Conservation (phyloP, 2,329 filamentous ascomycete species). For the Monosporascus sp. region DNA sequence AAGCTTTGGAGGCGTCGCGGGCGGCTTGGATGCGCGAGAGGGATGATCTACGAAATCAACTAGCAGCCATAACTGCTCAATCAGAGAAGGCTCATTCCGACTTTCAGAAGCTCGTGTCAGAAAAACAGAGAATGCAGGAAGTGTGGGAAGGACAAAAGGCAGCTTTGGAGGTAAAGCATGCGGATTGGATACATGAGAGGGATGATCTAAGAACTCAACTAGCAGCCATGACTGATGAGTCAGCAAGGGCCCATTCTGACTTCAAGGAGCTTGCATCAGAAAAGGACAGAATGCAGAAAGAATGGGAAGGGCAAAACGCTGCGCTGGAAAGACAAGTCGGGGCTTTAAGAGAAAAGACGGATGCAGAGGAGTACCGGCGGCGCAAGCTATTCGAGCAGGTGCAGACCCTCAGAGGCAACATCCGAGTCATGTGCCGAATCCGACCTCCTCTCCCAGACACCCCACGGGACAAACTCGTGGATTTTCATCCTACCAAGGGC, state of each 20-base stretch:
- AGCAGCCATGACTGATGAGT: background rate
- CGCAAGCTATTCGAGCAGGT: slow-evolving; percentile 93
- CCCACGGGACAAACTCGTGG: slow-evolving; percentile 59
- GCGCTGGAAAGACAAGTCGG: background rate
- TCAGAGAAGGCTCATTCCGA: background rate
- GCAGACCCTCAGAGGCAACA: slow-evolving; percentile 93
- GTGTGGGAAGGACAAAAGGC: background rate
- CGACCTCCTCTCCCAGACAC: slow-evolving; percentile 59
- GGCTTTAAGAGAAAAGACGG: background rate
- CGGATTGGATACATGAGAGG: background rate
- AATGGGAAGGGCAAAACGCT: background rate
- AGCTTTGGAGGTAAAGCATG: background rate
- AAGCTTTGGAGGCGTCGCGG: background rate
- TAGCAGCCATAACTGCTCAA: background rate
- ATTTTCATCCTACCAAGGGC: slow-evolving; percentile 51
- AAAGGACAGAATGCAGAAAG: background rate
- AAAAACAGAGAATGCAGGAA: background rate
- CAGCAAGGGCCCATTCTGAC: background rate
- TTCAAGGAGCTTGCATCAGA: background rate
- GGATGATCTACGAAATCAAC: background rate
- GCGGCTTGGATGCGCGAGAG: background rate
- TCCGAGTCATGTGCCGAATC: slow-evolving; percentile 93
- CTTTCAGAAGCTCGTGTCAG: background rate
- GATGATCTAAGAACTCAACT: background rate
- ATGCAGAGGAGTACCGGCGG: slow-evolving; percentile 44